Base-by-base conservation (phyloP, 345 rosid genomes). In the Clausena lansium region DNA sequence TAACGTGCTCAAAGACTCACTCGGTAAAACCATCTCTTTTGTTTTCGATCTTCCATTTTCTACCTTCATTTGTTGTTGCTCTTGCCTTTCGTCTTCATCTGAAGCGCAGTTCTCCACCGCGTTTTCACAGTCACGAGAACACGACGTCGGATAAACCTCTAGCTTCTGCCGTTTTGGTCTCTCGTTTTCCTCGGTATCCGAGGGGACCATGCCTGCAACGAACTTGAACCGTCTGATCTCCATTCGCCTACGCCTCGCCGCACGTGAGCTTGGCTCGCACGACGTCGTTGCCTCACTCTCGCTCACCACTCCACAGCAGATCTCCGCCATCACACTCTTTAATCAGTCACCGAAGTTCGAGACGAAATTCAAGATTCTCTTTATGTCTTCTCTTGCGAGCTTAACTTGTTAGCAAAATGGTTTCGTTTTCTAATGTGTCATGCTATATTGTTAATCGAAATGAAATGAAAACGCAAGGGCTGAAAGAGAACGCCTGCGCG, bases 221-320 rank as follows among this genome's bases (percentile, higher is more conserved):
- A 89, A 77, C 81, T 83, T 89, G 71, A 87, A 81, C 78, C 91
- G 73, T 55, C 90, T 85, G 60, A 88, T 84, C 78, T 92, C 94
- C 88, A 91, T 90, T 74, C 93, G 84, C 75, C 93, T 79, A 66
- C 93, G 86, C 81, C 97, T 86, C 9, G 90, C 86, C 0, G 83
- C 88, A 57, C 88, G 85, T 3, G 91, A 75, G 64, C 82, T 83
- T n/a, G 83, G 39, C 71, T 83, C 81, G 64, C 85, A 77, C 74
- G 70, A 65, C 75, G 77, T 17, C 13, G 86, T 13, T 9, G 84
- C 13, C 54, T 87, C 84, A 30, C 78, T 78, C 39, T 85, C 92
- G 76, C 82, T 88, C 52, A 80, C 87, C 60, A 88, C 84, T 6
- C 88, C 94, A 55, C 85, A 83, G 76, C 86, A 91, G 32, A 92